Percentiles rank a stretch among this genome's conserved stretches.
These are phyloP conservation scores for Juglanconis oblonga DNA, from an alignment of 2,329 filamentous ascomycete genomes.

Conservation along the genomic window DNA sequence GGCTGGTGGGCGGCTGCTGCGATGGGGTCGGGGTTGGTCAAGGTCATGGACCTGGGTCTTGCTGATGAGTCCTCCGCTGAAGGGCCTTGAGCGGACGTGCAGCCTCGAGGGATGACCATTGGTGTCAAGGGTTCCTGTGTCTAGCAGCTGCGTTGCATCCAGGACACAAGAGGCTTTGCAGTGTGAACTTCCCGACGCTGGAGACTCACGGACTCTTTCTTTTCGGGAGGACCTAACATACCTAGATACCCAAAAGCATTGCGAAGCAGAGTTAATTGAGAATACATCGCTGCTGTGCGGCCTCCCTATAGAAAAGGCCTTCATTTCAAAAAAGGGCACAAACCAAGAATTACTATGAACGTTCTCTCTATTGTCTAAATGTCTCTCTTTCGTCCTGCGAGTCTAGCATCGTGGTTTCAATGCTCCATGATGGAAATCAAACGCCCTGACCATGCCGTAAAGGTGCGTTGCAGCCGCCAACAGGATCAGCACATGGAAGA, in stretches of 20 bases:
- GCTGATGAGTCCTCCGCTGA: slow-evolving; percentile 24
- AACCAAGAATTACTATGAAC: not conserved
- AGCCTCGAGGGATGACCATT: not conserved
- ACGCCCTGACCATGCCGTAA: slow-evolving; percentile 76
- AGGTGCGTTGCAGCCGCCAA: slow-evolving; percentile 80
- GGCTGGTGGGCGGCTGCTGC: slow-evolving; percentile 66
- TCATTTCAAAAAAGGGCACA: no score
- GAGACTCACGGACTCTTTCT: not conserved
- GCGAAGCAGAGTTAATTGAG: not conserved
- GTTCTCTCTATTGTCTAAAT: not conserved
- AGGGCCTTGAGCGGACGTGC: not conserved
- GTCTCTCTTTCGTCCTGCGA: not conserved
- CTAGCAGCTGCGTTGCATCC: not conserved
- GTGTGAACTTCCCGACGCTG: not conserved
- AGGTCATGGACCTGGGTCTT: slow-evolving; percentile 63
- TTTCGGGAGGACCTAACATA: not conserved
- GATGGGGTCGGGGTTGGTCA: slow-evolving; percentile 64
- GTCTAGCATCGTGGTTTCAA: slow-evolving; percentile 49
- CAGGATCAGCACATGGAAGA: slow-evolving; percentile 89
- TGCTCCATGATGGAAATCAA: slow-evolving; percentile 75
- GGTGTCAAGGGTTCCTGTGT: not conserved
- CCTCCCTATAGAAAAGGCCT: no score
- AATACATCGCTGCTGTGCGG: not conserved
- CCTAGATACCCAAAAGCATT: slow-evolving; percentile 3
- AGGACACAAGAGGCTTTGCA: not conserved